Evolutionary conservation across 2,329 filamentous ascomycete species (phyloP), one percentile per base, ranked within the genome.

Genomic region (Ophiosphaerella herpotricha): DNA sequence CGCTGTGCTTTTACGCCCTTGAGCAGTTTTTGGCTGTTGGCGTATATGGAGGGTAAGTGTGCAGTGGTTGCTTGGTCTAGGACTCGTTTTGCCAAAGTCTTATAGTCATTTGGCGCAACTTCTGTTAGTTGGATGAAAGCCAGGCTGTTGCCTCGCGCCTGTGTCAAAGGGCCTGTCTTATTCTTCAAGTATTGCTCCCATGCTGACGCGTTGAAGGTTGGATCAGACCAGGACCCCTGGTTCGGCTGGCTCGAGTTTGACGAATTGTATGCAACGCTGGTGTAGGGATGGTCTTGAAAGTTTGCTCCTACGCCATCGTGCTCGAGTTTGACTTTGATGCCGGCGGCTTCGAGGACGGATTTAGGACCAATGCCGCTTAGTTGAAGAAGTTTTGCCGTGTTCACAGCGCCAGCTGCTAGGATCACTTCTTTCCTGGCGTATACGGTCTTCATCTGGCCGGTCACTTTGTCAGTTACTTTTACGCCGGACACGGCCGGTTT

Each of bases 381-480:
- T 58, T 87, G 84, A 2, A 87, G 74, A 3, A 87, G 65, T 61
- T 85, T 81, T 0, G 85, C 84, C 0, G 83, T 83, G 52, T 83
- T 76, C n/a, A 86, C 71, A 6, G 55, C 38, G 18, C 75, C 78
- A 1, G 85, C 85, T 1, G 82, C 82, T 1, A 87, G 61, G 24
- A 87, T 77, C 6, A 86, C 76, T 57, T 87, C 84, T 33, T 52
- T 52, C 8, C 21, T 35, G 2, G 54, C 57, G 6, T 50, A 35
- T 16, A 60, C 48, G 4, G 38, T 42, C 23, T 16, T n/a, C 9
- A 18, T 47, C 9, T 26, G 11, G 9, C 8, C 26, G 6, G 13
- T 29, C 13, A 12, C 7, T 9, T 31, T 41, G 24, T 14, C 41
- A 13, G 48, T 38, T 50, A 46, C 47, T 5, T 36, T 49, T 3